These are phyloP conservation scores for Boletus coccyginus DNA, from an alignment of 768 basidiomycete species.

Conservation along the genomic window DNA sequence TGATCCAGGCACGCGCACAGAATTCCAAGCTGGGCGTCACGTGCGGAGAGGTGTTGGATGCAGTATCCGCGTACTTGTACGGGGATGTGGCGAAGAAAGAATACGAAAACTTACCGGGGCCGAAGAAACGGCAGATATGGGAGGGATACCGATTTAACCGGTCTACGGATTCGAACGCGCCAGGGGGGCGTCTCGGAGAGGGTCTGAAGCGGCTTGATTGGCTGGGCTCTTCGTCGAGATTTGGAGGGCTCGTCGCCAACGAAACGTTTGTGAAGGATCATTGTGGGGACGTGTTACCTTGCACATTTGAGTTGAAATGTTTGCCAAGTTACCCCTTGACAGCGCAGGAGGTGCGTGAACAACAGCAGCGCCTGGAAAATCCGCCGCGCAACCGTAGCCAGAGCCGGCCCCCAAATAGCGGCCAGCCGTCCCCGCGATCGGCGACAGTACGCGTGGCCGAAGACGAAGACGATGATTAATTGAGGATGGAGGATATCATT, in stretches of 20 bases:
- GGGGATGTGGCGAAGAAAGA: constrained; percentile 51
- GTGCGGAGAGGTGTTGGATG: constrained; percentile 64
- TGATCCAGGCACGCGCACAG: constrained; percentile 46
- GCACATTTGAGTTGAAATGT: constrained; percentile 60
- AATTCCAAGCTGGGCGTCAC: constrained; percentile 54
- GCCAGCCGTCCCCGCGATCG: constrained; percentile 19
- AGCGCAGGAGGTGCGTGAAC: constrained; percentile 48
- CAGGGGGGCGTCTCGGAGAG: constrained; percentile 63
- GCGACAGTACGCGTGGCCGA: constrained; percentile 7
- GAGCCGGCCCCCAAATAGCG: constrained; percentile 17
- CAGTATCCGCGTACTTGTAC: constrained; percentile 49
- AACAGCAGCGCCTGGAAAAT: constrained; percentile 36
- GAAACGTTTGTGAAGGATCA: constrained; percentile 42
- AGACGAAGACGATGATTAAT: constrained; percentile 13
- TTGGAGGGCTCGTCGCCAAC: constrained; percentile 56
- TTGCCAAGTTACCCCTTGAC: constrained; percentile 44
- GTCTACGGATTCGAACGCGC: constrained; percentile 58
- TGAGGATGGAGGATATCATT: background rate
- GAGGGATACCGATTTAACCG: constrained; percentile 65
- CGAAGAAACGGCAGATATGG: constrained; percentile 42
- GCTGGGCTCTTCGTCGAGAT: constrained; percentile 55
- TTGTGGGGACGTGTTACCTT: constrained; percentile 50
- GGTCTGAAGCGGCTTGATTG: constrained; percentile 69
- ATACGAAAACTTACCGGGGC: constrained; percentile 39
- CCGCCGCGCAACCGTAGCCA: constrained; percentile 18